Base-by-base conservation (phyloP, 495 filamentous ascomycete genomes). In the Penicillium bovifimosum region DNA sequence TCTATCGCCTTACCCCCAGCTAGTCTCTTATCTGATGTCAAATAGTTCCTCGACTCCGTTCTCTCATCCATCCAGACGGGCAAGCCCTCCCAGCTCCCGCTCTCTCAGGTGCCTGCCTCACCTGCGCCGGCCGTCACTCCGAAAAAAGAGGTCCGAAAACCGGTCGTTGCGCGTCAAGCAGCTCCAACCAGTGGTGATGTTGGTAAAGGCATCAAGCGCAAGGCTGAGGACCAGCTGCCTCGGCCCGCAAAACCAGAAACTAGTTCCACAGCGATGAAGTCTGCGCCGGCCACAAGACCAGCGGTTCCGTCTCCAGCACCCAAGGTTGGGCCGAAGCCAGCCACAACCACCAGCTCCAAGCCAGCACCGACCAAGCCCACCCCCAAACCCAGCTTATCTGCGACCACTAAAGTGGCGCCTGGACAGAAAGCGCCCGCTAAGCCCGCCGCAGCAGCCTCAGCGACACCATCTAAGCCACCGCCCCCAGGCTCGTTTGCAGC, bases 41-140 rank as follows among this genome's bases (percentile, higher is more conserved):
- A 18, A 9, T 36, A 83, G 80, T 81, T 80, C 52, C 75, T 83
- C 59, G 80, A 79, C 60, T 82, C 80, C 18, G 71, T 82, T 26
- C 72, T 82, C 48, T 74, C 79, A 52, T 80, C 77, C 31, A 72
- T 83, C 34, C 70, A 74, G 62, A 73, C 73, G 62, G 76, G 71
- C 38, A 69, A 69, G 41, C 67, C 68, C 36, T 48, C 70, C 32
- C 65, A 62, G 29, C 46, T 62, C 14, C 64, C 67, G 13, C 54
- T 68, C 16, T 56, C 67, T 29, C 58, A 60, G 16, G 61, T 64
- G 39, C 60, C 74, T 45, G 58, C 63, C 14, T 28, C 65, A 36
- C 59, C 64, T 10, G 50, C 55, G 20, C 53, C 69, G 14, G 59
- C 70, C n/a, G 52, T 64, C 6, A 55, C 41, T 4, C 16, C 55